phyloP scores from a whole-genome alignment of 2,329 filamentous ascomycete species.

The Coniochaeta pulveracea region DNA sequence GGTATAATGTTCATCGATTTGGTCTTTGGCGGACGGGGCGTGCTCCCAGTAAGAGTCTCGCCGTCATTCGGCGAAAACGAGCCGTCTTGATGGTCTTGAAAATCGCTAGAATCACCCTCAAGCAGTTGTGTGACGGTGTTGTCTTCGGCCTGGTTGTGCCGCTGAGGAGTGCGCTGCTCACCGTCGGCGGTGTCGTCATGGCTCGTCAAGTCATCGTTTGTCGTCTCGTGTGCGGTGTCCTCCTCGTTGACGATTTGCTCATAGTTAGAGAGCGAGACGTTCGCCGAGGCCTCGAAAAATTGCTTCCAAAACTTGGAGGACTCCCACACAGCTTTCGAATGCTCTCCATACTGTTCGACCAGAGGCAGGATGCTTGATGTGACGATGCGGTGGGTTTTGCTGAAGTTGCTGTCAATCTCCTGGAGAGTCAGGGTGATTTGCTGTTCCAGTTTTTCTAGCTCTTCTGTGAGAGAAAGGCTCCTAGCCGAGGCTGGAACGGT shows the following conservation, averaged over 20 bases:
- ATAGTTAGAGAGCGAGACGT: slow-evolving; percentile 91
- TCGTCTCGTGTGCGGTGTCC: slow-evolving; percentile 26
- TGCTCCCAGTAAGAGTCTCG: slow-evolving; percentile 52
- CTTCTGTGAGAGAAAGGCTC: slow-evolving; percentile 74
- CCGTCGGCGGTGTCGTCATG: slow-evolving; percentile 38
- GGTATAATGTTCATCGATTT: slow-evolving; percentile 30
- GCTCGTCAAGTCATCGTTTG: slow-evolving; percentile 40
- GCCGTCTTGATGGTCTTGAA: slow-evolving; percentile 34
- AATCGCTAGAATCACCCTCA: slow-evolving; percentile 13
- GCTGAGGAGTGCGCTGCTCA: slow-evolving; percentile 16
- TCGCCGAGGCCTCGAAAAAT: slow-evolving; percentile 97
- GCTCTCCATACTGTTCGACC: slow-evolving; percentile 89
- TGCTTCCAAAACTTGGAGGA: slow-evolving; percentile 99
- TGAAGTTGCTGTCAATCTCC: slow-evolving; percentile 99
- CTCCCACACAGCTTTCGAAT: slow-evolving; percentile 92
- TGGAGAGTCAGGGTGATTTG: slow-evolving; percentile 93
- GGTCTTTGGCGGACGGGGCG: slow-evolving; percentile 46
- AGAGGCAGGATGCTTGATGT: slow-evolving; percentile 86
- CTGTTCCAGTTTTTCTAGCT: slow-evolving; percentile 91
- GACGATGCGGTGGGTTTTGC: slow-evolving; percentile 89
- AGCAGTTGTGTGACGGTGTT: slow-evolving; percentile 13
- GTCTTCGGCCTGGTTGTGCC: slow-evolving; percentile 30
- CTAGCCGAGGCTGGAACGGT: slow-evolving; percentile 15
- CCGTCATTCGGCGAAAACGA: slow-evolving; percentile 56
- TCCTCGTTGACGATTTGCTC: slow-evolving; percentile 66